Evolutionary conservation across 2,329 filamentous ascomycete species (phyloP).

Genomic region (Arthrobotrys pseudoclavata): DNA sequence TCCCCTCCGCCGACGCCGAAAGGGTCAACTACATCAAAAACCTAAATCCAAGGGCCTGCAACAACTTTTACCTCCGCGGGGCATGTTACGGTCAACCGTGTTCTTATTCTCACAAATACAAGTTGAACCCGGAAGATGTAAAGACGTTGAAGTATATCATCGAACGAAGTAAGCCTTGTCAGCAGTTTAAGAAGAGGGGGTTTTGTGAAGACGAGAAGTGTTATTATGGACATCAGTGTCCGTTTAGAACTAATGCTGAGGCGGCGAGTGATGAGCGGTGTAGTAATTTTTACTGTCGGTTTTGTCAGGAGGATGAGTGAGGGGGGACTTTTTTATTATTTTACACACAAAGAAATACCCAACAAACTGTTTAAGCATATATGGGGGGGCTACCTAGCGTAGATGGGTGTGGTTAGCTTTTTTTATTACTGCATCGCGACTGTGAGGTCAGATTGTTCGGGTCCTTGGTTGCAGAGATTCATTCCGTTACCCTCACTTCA

Average conservation of each 20-base stretch:
- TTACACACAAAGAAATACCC: neutral
- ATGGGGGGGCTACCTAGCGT: neutral
- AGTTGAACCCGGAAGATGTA: conserved; percentile 48
- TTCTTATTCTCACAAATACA: conserved; percentile 57
- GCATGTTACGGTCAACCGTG: conserved; percentile 52
- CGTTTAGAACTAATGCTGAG: conserved; percentile 34
- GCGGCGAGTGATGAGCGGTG: conserved; percentile 21
- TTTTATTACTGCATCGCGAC: neutral
- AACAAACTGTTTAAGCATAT: too few species aligned
- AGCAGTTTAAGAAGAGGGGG: conserved; percentile 48
- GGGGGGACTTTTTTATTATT: neutral
- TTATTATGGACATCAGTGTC: conserved; percentile 60
- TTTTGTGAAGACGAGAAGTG: conserved; percentile 58
- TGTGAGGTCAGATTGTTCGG: neutral
- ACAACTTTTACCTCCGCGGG: conserved; percentile 49
- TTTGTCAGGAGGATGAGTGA: conserved; percentile 44
- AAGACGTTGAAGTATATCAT: conserved; percentile 57
- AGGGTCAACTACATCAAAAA: conserved; percentile 55
- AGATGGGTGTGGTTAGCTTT: neutral
- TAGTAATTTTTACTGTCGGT: conserved; percentile 52
- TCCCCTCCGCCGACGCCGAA: conserved; percentile 47
- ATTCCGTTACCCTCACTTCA: too few species aligned
- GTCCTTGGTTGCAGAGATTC: neutral
- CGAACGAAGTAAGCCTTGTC: conserved; percentile 55
- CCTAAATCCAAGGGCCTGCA: conserved; percentile 51